Conservation (phyloP, 495 filamentous ascomycete genomes). For the Neurospora sp. region DNA sequence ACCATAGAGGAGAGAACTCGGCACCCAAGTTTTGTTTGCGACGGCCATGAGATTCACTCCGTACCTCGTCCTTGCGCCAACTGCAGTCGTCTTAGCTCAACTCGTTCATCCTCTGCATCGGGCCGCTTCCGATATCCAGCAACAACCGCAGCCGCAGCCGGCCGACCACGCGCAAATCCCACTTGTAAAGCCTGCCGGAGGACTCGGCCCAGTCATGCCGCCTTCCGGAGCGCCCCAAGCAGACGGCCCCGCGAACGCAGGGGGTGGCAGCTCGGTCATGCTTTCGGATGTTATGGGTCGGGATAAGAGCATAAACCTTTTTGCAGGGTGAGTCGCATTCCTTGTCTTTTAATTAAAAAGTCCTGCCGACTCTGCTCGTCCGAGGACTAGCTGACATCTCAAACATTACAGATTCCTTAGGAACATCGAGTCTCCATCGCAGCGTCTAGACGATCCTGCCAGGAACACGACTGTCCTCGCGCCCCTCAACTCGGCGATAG, state of each 20-base stretch:
- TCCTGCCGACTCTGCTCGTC: not conserved
- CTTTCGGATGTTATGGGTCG: slow-evolving; percentile 82
- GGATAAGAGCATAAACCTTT: slow-evolving; percentile 74
- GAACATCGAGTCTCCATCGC: slow-evolving; percentile 61
- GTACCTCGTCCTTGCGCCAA: slow-evolving; percentile 1
- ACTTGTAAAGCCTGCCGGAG: slow-evolving; percentile 24
- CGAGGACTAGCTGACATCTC: not conserved
- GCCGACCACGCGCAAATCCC: slow-evolving; percentile 19
- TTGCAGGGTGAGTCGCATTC: slow-evolving; percentile 43
- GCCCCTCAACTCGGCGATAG: slow-evolving; percentile 72
- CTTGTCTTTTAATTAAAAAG: not conserved
- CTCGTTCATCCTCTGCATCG: slow-evolving; percentile 17
- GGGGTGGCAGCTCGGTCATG: slow-evolving; percentile 34
- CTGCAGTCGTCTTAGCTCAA: slow-evolving; percentile 16
- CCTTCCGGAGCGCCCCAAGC: slow-evolving; percentile 21
- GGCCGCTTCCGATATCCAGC: not conserved
- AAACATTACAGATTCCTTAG: slow-evolving; percentile 48
- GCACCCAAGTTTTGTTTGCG: not conserved
- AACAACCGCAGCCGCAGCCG: not conserved
- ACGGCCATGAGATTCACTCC: not conserved
- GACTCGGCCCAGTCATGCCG: slow-evolving; percentile 24
- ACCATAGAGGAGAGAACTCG: not conserved
- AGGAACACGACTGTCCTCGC: slow-evolving; percentile 85
- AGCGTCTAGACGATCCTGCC: slow-evolving; percentile 56
- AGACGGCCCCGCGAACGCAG: slow-evolving; percentile 26